A percentile compares a stretch with the other conserved stretches of the same genome.
Conservation (phyloP, 2,329 filamentous ascomycete genomes). For the Eutypella sp. region DNA sequence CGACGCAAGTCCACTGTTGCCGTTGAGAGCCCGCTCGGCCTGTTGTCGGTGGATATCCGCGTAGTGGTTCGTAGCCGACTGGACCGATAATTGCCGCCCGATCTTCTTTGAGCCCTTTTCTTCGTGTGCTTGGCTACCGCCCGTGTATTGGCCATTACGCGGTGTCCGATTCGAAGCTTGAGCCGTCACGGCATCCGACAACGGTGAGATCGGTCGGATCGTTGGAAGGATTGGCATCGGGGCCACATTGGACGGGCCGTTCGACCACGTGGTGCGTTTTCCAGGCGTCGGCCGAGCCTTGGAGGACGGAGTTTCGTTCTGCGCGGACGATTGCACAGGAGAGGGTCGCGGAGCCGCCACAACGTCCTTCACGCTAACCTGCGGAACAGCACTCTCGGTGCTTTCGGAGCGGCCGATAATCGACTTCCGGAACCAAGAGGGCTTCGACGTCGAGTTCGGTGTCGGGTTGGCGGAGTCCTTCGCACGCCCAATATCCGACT, state of each 20-base stretch:
- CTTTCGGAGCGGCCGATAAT: constrained; percentile 76
- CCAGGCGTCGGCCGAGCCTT: constrained; percentile 50
- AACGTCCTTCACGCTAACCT: constrained; percentile 43
- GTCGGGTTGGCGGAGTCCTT: constrained; percentile 57
- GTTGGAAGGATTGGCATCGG: constrained; percentile 96
- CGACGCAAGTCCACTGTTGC: constrained; percentile 68
- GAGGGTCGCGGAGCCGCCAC: constrained; percentile 30
- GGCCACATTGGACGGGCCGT: constrained; percentile 71
- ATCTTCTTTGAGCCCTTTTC: constrained; percentile 82
- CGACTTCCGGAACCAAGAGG: constrained; percentile 96
- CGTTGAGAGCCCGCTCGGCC: constrained; percentile 84
- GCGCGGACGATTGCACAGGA: constrained; percentile 22
- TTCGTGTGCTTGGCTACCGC: constrained; percentile 39
- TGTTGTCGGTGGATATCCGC: constrained; percentile 85
- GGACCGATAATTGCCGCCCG: constrained; percentile 86
- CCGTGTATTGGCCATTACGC: constrained; percentile 45
- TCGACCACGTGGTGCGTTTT: constrained; percentile 93
- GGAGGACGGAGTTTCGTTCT: constrained; percentile 33
- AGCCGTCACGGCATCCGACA: constrained; percentile 89
- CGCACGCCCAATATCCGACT: constrained; percentile 71
- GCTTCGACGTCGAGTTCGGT: constrained; percentile 65
- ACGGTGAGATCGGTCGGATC: constrained; percentile 88
- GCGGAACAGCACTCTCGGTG: constrained; percentile 51
- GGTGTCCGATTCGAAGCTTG: constrained; percentile 68
- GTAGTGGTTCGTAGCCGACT: constrained; percentile 90